These are phyloP conservation scores for Blastobotrys terrestris DNA, from an alignment of 805 yeast genomes.

Conservation along the genomic window DNA sequence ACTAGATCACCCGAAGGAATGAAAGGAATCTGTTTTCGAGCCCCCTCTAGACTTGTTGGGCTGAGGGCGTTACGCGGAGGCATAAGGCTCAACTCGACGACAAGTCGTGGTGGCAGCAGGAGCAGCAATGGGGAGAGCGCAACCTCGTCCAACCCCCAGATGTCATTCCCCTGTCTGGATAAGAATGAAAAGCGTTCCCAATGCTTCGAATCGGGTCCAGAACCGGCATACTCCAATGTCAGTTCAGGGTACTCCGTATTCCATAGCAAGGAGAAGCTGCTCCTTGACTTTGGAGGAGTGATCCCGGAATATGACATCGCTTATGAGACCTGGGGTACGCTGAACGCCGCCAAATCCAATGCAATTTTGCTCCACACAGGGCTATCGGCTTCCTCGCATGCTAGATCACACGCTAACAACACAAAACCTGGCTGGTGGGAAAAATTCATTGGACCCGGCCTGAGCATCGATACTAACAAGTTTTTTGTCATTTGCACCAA, in stretches of 20 bases:
- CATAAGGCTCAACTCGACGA: not conserved
- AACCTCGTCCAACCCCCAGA: constrained; percentile 59
- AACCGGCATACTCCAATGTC: constrained; percentile 73
- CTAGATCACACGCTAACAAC: constrained; percentile 69
- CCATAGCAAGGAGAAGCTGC: constrained; percentile 50
- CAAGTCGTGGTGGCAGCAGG: not conserved
- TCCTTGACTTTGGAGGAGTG: constrained; percentile 75
- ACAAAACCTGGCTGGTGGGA: constrained; percentile 93
- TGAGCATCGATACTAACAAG: constrained; percentile 70
- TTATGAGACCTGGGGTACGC: constrained; percentile 84
- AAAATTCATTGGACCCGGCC: constrained; percentile 78
- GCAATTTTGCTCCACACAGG: constrained; percentile 85
- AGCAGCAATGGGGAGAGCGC: not conserved
- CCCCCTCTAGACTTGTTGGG: not conserved
- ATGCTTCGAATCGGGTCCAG: constrained; percentile 64
- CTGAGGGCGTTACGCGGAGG: not conserved
- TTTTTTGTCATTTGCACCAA: constrained; percentile 84
- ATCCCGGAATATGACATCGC: constrained; percentile 76
- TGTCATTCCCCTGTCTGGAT: constrained; percentile 83
- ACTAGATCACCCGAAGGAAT: too few species aligned
- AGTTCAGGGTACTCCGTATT: constrained; percentile 59
- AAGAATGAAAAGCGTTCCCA: constrained; percentile 47
- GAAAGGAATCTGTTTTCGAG: not conserved
- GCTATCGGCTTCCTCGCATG: constrained; percentile 89
- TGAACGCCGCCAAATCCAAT: constrained; percentile 59